Conservation (phyloP, 2,329 filamentous ascomycete genomes). For the Monosporascus sp. region DNA sequence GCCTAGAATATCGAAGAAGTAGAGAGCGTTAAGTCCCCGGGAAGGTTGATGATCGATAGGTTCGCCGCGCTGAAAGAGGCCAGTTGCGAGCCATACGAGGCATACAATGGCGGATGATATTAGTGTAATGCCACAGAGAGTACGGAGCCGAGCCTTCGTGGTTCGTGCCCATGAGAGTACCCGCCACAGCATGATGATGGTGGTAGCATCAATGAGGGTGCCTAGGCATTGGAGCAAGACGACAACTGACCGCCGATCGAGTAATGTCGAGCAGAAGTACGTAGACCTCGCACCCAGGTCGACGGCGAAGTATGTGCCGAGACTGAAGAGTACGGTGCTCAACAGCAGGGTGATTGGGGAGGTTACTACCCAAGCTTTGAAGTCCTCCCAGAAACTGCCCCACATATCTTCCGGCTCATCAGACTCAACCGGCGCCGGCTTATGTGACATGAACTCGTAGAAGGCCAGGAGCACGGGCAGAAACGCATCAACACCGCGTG, state of each 20-base stretch:
- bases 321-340: constrained; percentile 33
- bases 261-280: constrained; percentile 42
- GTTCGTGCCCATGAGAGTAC: constrained; percentile 46
- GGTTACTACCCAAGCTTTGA: constrained; percentile 40
- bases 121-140: constrained; percentile 37
- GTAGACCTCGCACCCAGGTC: constrained; percentile 39
- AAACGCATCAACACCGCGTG: constrained; percentile 45
- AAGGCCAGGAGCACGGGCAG: constrained; percentile 38
- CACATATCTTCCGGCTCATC: constrained; percentile 42
- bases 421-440: constrained; percentile 26
- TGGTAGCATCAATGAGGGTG: constrained; percentile 39
- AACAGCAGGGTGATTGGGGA: constrained; percentile 33
- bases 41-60: constrained; percentile 19
- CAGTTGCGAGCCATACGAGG: constrained; percentile 29
- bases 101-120: constrained; percentile 33
- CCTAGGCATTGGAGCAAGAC: constrained; percentile 39
- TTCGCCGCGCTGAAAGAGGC: constrained; percentile 22
- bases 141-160: constrained; percentile 39
- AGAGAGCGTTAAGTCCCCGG: constrained; percentile 36
- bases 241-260: constrained; percentile 33
- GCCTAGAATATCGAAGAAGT: constrained; percentile 42
- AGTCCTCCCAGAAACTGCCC: constrained; percentile 41
- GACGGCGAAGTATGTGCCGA: constrained; percentile 36
- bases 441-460: constrained; percentile 38
- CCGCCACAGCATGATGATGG: constrained; percentile 45